Evolutionary conservation across 129 eudicot genomes (phyloP).

Genomic region (Pittosporum tobira): DNA sequence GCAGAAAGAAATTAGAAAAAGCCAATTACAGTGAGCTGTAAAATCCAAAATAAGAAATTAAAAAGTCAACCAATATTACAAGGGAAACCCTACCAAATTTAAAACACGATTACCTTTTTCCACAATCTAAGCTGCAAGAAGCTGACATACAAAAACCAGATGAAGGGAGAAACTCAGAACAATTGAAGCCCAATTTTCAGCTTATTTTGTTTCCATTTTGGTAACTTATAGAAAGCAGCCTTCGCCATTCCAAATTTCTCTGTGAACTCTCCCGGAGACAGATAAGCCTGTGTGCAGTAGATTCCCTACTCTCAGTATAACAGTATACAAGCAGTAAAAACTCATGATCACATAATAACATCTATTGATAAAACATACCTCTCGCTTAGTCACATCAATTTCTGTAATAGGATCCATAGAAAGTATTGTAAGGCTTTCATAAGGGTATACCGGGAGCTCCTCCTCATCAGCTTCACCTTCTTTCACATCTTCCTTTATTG

Average conservation of each 20-base stretch:
- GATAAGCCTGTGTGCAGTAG: constrained; percentile 45
- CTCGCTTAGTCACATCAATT: constrained; percentile 72
- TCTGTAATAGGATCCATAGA: constrained; percentile 62
- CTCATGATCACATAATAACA: not conserved
- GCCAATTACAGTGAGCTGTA: no score
- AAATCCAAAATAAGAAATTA: no score
- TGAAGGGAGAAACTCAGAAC: constrained; percentile 33
- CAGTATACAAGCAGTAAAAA: not conserved
- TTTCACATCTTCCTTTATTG: constrained; percentile 55
- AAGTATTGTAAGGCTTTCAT: constrained; percentile 51
- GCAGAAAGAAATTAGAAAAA: no score
- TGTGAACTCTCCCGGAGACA: constrained; percentile 63
- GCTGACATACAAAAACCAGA: not conserved
- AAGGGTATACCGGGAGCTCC: constrained; percentile 56
- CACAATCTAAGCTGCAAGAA: constrained; percentile 8
- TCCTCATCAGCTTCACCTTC: constrained; percentile 68
- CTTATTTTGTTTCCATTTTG: constrained; percentile 93
- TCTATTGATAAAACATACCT: constrained; percentile 41
- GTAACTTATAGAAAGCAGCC: constrained; percentile 68
- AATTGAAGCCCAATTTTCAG: constrained; percentile 54
- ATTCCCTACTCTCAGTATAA: not conserved
- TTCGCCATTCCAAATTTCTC: constrained; percentile 74
- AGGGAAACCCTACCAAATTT: no score
- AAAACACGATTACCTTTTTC: no score
- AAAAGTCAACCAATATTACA: no score